Base-by-base conservation (phyloP, 1,139 yeast genomes). In the Scheffersomyces segobiensis region DNA sequence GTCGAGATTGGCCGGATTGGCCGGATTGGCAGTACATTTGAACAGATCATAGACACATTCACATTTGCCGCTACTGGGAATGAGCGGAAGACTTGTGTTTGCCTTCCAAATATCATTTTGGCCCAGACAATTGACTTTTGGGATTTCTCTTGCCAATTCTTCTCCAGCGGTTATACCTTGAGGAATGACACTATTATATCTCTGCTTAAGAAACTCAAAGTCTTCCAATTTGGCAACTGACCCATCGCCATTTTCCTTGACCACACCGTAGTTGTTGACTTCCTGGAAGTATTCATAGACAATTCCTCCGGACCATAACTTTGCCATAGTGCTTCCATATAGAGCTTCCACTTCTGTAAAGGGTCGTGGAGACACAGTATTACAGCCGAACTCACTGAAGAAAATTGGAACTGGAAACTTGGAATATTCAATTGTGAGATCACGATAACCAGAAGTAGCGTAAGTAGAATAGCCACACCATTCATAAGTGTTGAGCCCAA, bases 391-490 rank as follows among this genome's bases (percentile, higher is more conserved):
- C 63, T 86, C 90, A 56, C 88, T 84, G 67, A 86, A 85, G 65
- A 86, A 84, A 0, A 84, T 75, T 0, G 89, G 88, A n/a, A 83
- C 76, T 0, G 87, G 83, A 62, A 71, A 81, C 56, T 77, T 69
- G 54, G 70, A 65, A 61, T 82, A 81, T 60, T 83, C 84, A 10
- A 74, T 63, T 0, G 88, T 84, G 63, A 88, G 73, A 39, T 84
- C 87, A 59, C 79, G 73, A 62, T 84, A 86, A 0, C 89, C 89
- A 53, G 87, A 83, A 3, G 84, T 77, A 18, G 80, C 76, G 66
- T 77, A 85, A 6, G 85, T 77, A 0, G 89, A 85, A 61, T 84
- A 81, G 0, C 89, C 90, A 73, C 90, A 86, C 89, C 90, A 86
- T 66, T 85, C 88, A 67, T 85, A 86, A 82, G 85, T 85, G 64